Evolutionary conservation across 1,284 basidiomycete species (phyloP).

Genomic region (Heimioporus retisporus): DNA sequence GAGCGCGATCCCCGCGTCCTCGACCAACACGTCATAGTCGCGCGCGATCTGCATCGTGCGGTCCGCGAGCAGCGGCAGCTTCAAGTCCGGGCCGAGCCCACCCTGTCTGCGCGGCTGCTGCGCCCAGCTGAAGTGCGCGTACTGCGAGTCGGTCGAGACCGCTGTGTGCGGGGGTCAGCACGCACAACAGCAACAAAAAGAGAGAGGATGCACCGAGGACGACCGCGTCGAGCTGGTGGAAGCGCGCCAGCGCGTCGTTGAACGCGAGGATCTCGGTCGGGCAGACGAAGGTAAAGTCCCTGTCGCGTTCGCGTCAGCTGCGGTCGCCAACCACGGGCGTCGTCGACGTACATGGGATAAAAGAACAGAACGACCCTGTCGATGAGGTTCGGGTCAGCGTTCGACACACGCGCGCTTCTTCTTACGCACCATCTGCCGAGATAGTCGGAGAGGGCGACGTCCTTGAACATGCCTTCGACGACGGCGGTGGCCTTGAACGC

Average conservation of each 20-base stretch:
- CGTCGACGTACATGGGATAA: conserved; percentile 73
- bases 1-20: conserved; percentile 88
- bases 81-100: conserved; percentile 89
- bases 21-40: conserved; percentile 88
- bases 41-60: conserved; percentile 74
- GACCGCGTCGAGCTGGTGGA: conserved; percentile 77
- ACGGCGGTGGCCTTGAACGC: conserved; percentile 82
- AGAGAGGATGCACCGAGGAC: conserved; percentile 71
- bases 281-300: conserved; percentile 90
- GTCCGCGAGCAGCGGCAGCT: conserved; percentile 83
- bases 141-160: conserved; percentile 90
- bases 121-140: conserved; percentile 91
- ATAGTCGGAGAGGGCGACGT: conserved; percentile 79
- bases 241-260: conserved; percentile 84
- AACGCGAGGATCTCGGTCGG: conserved; percentile 95
- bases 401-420: too few species aligned
- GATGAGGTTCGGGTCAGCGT: too few species aligned
- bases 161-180: conserved; percentile 46
- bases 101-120: conserved; percentile 84
- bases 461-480: conserved; percentile 79
- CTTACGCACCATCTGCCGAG: conserved; percentile 81
- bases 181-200: not conserved
- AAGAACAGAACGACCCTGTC: conserved; percentile 82
- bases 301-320: conserved; percentile 32
- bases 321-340: too few species aligned